phyloP scores from a whole-genome alignment of 352 stramenopile species.

The Pythium volutum region DNA sequence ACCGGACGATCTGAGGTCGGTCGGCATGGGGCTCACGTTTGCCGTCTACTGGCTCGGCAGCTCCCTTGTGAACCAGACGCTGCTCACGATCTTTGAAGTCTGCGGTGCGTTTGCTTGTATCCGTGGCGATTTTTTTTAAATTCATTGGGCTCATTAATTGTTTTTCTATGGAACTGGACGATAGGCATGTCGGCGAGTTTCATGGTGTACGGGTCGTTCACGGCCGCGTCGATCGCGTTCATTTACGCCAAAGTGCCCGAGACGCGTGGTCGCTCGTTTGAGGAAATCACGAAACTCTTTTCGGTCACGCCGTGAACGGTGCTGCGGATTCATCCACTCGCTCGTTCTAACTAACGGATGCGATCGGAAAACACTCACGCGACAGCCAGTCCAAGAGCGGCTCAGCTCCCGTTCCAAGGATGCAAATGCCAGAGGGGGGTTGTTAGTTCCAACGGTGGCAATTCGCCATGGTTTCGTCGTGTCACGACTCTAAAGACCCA shows the following conservation, averaged over 20 bases:
- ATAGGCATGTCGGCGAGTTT: conserved; percentile 47
- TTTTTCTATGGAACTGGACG: too few relatives aligned
- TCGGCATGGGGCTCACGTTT: conserved; percentile 74
- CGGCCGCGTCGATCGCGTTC: conserved; percentile 39
- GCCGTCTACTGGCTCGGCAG: conserved; percentile 68
- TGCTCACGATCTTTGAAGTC: conserved; percentile 52
- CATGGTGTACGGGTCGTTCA: conserved; percentile 51
- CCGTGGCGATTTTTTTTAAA: too few relatives aligned
- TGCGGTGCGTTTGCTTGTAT: conserved; percentile 29
- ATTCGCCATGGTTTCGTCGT: too few relatives aligned
- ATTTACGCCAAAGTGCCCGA: conserved; percentile 68
- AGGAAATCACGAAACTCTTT: conserved; percentile 61
- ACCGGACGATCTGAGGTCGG: conserved; percentile 62
- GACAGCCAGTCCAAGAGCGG: too few relatives aligned
- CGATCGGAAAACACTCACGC: background rate
- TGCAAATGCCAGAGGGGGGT: too few relatives aligned
- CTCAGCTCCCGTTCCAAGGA: too few relatives aligned
- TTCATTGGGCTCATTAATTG: too few relatives aligned
- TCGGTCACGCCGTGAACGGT: conserved; percentile 16
- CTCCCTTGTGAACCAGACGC: conserved; percentile 63
- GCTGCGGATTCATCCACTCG: background rate
- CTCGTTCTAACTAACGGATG: too few relatives aligned
- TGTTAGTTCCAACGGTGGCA: too few relatives aligned
- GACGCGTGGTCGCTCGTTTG: conserved; percentile 55
- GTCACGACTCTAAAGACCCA: too few relatives aligned